Base-by-base conservation (phyloP, 1,139 yeast genomes). In the Saccharomyces hybrid region DNA sequence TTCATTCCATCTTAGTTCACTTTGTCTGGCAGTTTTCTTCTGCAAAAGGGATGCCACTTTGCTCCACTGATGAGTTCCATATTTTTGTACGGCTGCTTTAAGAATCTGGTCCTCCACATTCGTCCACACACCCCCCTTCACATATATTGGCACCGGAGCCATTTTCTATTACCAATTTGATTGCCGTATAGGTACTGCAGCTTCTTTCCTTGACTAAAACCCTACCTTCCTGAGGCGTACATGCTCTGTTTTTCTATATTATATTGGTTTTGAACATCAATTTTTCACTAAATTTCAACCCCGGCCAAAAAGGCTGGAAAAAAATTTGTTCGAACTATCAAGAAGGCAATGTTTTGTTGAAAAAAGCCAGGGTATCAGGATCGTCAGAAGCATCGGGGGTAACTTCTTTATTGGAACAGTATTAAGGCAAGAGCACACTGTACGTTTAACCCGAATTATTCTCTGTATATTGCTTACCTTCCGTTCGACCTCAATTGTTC, bases 1-100 rank as follows among this genome's bases (percentile, higher is more conserved):
- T 67, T 93, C 97, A 55, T 77, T 78, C 99, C 99, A 93, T 61
- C 99, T 74, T 1, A 95, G 89, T 63, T 90, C 89, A 59, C 96
- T 95, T 69, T 93, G 98, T 65, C 84, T 84, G 13, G 97, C 95
- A 4, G 90, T 84, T 70, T 91, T 93, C 66, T 86, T 83, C 13
- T 90, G 86, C 46, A 93, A 73, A 54, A 93, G 75, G 0, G 97
- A 89, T 2, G 97, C 88, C 3, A 93, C 95, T 52, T 97, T 80
- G 6, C 93, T 82, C 99, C 99, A 93, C 66, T 93, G 97, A 61
- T 88, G 89, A 25, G 90, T 75, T 0, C 99, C 99, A 69, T 93
- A 93, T 67, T 93, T 93, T 50, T 95, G 82, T 2, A 93, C 87
- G 1, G 97, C 97, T 0, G 97, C 96, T 62, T 86, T 84, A 51